These are phyloP conservation scores for Stephania japonica DNA, from an alignment of 164 flowering plant genomes.

Conservation along the genomic window DNA sequence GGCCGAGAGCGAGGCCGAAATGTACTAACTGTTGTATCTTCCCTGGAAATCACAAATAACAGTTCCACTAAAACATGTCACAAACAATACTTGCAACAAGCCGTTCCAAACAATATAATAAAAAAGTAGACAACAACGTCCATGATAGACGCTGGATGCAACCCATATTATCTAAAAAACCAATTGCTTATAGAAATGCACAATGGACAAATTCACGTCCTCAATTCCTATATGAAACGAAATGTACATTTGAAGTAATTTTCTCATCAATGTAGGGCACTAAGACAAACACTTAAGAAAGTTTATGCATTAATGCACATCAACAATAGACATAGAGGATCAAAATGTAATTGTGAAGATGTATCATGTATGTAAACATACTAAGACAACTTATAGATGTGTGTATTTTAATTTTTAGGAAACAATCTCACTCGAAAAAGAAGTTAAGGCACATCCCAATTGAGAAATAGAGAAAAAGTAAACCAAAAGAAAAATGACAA, in stretches of 20 bases:
- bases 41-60: slow-evolving; percentile 51
- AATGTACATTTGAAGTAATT: not conserved
- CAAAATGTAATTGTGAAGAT: not conserved
- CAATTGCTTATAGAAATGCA: too few relatives aligned
- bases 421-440: not conserved
- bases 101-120: not conserved
- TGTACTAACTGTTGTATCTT: slow-evolving; percentile 66
- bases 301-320: not conserved
- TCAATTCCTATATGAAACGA: not conserved
- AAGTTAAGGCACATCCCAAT: slow-evolving; percentile 2
- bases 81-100: not conserved
- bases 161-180: too few relatives aligned
- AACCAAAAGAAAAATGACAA: slow-evolving; percentile 2
- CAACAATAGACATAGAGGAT: not conserved
- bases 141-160: too few relatives aligned
- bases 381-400: too few relatives aligned
- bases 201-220: too few relatives aligned
- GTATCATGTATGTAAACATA: not conserved
- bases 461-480: not conserved
- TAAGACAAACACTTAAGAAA: too few relatives aligned
- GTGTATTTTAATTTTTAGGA: too few relatives aligned
- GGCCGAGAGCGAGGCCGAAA: slow-evolving; percentile 83
- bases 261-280: too few relatives aligned
- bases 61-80: not conserved
- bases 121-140: not conserved